Conservation (phyloP, 2,329 filamentous ascomycete species). For the Aaosphaeria arxii region DNA sequence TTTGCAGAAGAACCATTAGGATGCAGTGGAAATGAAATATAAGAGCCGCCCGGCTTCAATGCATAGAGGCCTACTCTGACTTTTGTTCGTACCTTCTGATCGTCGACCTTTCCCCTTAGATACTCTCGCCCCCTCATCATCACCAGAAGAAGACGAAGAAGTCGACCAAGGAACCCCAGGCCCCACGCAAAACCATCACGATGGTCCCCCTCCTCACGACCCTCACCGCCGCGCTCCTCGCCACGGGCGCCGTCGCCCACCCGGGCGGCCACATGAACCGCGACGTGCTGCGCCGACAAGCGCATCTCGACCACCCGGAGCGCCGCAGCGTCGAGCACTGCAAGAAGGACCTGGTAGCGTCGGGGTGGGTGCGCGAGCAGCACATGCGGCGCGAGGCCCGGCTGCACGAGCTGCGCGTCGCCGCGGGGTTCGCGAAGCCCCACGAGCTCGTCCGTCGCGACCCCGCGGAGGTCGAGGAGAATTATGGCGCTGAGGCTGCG, state of each 20-base stretch:
- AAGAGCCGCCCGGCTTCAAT: no score
- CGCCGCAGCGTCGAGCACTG: slow-evolving; percentile 35
- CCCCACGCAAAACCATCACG: slow-evolving; percentile 2
- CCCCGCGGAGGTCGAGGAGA: slow-evolving; percentile 20
- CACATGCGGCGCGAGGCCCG: slow-evolving; percentile 36
- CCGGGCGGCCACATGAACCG: slow-evolving; percentile 38
- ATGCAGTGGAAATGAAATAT: no score
- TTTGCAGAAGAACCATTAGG: no score
- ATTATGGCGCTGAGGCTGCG: slow-evolving; percentile 22
- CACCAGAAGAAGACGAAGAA: no score
- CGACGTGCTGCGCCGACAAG: slow-evolving; percentile 25
- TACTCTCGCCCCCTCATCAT: no score
- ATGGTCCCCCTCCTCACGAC: slow-evolving; percentile 28
- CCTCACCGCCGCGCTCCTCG: slow-evolving; percentile 19
- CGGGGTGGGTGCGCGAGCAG: slow-evolving; percentile 32
- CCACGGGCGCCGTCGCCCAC: slow-evolving; percentile 33
- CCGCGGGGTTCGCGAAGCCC: slow-evolving; percentile 33
- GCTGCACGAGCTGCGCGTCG: slow-evolving; percentile 36
- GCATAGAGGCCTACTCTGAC: no score
- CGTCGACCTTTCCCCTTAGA: no score
- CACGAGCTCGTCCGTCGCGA: slow-evolving; percentile 27
- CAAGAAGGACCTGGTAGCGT: slow-evolving; percentile 28
- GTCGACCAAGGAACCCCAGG: no score
- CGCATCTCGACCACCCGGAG: slow-evolving; percentile 36
- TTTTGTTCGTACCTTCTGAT: no score